Conservation (phyloP, 352 stramenopile species). For the Pythium volutum region DNA sequence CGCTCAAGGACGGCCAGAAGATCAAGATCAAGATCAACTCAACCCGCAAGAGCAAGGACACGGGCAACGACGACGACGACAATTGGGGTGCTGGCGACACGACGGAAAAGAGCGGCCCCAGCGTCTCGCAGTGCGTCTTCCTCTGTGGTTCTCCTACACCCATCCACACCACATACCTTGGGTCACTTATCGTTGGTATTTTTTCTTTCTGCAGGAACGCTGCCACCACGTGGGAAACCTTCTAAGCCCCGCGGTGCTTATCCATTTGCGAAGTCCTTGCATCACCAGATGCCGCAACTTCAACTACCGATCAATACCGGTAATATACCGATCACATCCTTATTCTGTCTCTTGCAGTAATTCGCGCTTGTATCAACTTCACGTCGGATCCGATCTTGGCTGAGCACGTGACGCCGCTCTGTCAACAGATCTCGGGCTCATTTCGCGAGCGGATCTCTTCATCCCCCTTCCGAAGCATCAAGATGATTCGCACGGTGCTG, state of each 20-base stretch:
- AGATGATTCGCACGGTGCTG: constrained; percentile 11
- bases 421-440: constrained; percentile 6
- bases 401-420: constrained; percentile 3
- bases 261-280: background rate
- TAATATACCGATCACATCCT: background rate
- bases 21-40: constrained; percentile 88
- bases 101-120: constrained; percentile 28
- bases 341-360: constrained; percentile 14
- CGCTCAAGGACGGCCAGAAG: constrained; percentile 90
- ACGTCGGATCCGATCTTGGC: constrained; percentile 23
- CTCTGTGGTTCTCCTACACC: background rate
- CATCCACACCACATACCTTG: background rate
- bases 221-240: constrained; percentile 54
- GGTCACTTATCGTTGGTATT: background rate
- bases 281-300: background rate
- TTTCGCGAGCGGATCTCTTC: background rate
- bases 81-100: constrained; percentile 20
- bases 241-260: constrained; percentile 39
- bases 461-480: no score
- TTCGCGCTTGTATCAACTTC: constrained; percentile 4
- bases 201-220: constrained; percentile 9
- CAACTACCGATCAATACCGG: constrained; percentile 17
- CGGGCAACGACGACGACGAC: constrained; percentile 33
- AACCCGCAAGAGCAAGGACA: constrained; percentile 48
- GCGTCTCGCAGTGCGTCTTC: constrained; percentile 24